Percentiles rank a stretch among this genome's conserved stretches.
Evolutionary conservation across 2,329 filamentous ascomycete genomes (phyloP).

Genomic region (Sporothrix inflata): DNA sequence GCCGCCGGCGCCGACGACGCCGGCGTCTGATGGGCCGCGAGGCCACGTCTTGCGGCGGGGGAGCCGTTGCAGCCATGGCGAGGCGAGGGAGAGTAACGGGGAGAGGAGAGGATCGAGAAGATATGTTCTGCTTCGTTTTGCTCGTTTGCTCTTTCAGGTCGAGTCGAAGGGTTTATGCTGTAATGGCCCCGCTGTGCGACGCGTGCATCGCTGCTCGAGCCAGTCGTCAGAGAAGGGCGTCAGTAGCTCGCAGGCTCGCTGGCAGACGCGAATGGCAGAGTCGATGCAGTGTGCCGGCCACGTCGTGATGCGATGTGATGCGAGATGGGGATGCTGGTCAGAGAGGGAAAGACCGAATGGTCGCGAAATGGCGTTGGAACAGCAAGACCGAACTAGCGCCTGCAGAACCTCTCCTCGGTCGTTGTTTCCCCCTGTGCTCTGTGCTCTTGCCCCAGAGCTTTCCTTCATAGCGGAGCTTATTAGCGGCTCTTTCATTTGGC

Average conservation of each 20-base stretch:
- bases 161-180: background rate
- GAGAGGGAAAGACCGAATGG: background rate
- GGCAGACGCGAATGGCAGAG: background rate
- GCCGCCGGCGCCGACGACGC: constrained; percentile 55
- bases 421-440: constrained; percentile 19
- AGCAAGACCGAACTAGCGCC: constrained; percentile 21
- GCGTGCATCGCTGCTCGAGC: constrained; percentile 1
- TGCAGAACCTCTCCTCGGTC: constrained; percentile 19
- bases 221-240: background rate
- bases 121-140: background rate
- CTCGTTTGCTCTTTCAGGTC: background rate
- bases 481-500: constrained; percentile 28
- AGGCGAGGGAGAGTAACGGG: background rate
- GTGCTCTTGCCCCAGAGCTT: constrained; percentile 24
- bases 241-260: constrained; percentile 4
- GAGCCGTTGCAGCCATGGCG: constrained; percentile 23
- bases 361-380: background rate
- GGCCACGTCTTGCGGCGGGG: constrained; percentile 18
- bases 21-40: constrained; percentile 35
- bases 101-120: too few species aligned
- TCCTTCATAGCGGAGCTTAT: constrained; percentile 20
- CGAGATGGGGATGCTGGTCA: constrained; percentile 16
- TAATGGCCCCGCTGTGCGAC: constrained; percentile 4
- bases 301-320: constrained; percentile 24
- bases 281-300: constrained; percentile 1